Evolutionary conservation across 345 rosid species (phyloP), one percentile per base, ranked within the genome.

Genomic region (Erodium maritimum): DNA sequence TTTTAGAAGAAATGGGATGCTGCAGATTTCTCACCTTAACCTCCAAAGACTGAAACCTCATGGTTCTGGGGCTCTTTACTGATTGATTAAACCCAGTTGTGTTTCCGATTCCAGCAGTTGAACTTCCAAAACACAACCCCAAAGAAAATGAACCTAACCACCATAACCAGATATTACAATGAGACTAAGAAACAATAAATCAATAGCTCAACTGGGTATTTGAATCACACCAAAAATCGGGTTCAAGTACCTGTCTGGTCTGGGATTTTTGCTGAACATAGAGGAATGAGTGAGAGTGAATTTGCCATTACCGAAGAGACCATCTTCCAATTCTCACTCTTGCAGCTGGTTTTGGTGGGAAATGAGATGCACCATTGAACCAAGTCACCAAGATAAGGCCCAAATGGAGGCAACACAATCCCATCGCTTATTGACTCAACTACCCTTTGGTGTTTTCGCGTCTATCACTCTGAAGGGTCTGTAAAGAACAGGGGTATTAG

Each of bases 301-400:
- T 55, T 75, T 22, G 84, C 71, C 84, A 79, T 82, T 65, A 9
- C 48, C 48, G 12, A 42, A 21, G 52, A 48, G 22, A 23, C 21
- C 46, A 33, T n/a, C 21, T 20, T 52, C 9, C 20, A 20, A 20
- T 18, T 51, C 17, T 56, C 59, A 21, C 24, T 17, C 46, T 17
- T 37, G 0, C 17, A 20, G 29, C 5, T 19, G n/a, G 21, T 24
- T 18, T 24, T 20, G 17, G 34, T 42, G 11, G 8, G 9, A 10
- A 33, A 6, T 18, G 56, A 29, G 19, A 18, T 52, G 60, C 17
- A 55, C 54, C n/a, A n/a, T n/a, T n/a, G n/a, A n/a, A n/a, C n/a
- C n/a, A n/a, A n/a, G n/a, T n/a, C n/a, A n/a, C n/a, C 48, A 7
- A 61, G 86, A 81, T 81, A 81, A 79, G 84, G 80, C 73, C 17